Evolutionary conservation across 140 eudicot genomes (phyloP), one percentile per base, ranked within the genome.

Genomic region (Cichorium intybus): DNA sequence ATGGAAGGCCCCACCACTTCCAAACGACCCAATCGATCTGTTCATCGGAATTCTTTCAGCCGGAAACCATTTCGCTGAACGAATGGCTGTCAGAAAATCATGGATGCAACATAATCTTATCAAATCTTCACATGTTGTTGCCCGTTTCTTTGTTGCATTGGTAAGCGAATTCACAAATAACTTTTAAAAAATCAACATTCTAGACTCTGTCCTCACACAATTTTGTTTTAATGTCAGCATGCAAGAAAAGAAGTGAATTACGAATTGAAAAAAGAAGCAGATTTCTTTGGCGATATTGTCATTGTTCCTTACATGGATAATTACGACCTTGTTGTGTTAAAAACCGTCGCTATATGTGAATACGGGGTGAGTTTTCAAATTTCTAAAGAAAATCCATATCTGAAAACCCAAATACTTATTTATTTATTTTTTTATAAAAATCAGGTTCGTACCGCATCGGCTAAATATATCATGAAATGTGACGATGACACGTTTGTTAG

Each of bases 111-210:
- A 93, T 66, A 55, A 33, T 58, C 85, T 83, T 54, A 81, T 93
- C 23, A 79, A 81, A 28, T 81, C 90, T 37, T 84, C 95, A 7
- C 75, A 71, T 27, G 87, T 85, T 28, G 95, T 93, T 10, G 88
- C 97, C 66, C 99, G 99, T 67, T 93, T 93, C 73, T 93, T 93
- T 78, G 95, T 93, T 43, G 99, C 99, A 57, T 70, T 93, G 90
- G 99, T 93, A 60, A 76, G 87, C 33, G 21, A 24, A 62, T 33
- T 35, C 12, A 5, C 51, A 45, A 17, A 20, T 20, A 43, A 10
- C 37, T 26, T 57, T 8, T 49, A 5, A 16, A 16, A 21, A 23
- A 24, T 60, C 26, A 9, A 22, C 0, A 46, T 3, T 27, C 3
- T 39, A 22, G 34, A 14, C 4, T 14, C 14, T 18, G 24, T 43